Conservation (phyloP, 2,329 filamentous ascomycete species). For the Calonectria hawksworthii region DNA sequence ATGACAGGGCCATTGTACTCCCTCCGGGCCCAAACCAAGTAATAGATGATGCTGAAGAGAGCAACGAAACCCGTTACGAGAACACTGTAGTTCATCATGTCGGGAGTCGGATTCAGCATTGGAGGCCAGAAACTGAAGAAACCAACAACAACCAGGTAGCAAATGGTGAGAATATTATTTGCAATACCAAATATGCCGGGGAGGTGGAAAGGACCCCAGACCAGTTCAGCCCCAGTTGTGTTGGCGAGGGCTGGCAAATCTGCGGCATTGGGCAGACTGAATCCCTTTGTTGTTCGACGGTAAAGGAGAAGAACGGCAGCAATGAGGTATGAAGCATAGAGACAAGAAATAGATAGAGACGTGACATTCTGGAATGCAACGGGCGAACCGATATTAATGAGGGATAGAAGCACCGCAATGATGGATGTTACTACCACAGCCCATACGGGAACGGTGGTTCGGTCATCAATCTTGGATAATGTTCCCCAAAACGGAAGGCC, state of each 20-base stretch:
- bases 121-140: slow-evolving; percentile 70
- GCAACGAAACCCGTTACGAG: slow-evolving; percentile 58
- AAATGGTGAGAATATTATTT: slow-evolving; percentile 68
- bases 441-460: slow-evolving; percentile 47
- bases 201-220: slow-evolving; percentile 70
- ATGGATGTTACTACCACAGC: slow-evolving; percentile 44
- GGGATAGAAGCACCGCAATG: slow-evolving; percentile 48
- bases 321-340: slow-evolving; percentile 50
- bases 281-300: slow-evolving; percentile 46
- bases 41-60: slow-evolving; percentile 62
- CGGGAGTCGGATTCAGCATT: slow-evolving; percentile 43
- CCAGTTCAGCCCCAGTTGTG: slow-evolving; percentile 46
- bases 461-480: slow-evolving; percentile 44
- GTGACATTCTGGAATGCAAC: slow-evolving; percentile 49
- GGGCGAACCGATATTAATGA: slow-evolving; percentile 52
- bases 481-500: slow-evolving; percentile 49
- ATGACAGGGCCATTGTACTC: slow-evolving; percentile 62
- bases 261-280: slow-evolving; percentile 39
- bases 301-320: slow-evolving; percentile 46
- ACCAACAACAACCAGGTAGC: slow-evolving; percentile 67
- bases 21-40: slow-evolving; percentile 56
- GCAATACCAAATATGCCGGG: slow-evolving; percentile 63
- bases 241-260: slow-evolving; percentile 47
- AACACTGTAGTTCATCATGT: slow-evolving; percentile 63
- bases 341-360: slow-evolving; percentile 47